A percentile compares a stretch with the other conserved stretches of the same genome.
These are phyloP conservation scores for Rhodotorula graminis DNA, from an alignment of 768 basidiomycete species.

Conservation along the genomic window DNA sequence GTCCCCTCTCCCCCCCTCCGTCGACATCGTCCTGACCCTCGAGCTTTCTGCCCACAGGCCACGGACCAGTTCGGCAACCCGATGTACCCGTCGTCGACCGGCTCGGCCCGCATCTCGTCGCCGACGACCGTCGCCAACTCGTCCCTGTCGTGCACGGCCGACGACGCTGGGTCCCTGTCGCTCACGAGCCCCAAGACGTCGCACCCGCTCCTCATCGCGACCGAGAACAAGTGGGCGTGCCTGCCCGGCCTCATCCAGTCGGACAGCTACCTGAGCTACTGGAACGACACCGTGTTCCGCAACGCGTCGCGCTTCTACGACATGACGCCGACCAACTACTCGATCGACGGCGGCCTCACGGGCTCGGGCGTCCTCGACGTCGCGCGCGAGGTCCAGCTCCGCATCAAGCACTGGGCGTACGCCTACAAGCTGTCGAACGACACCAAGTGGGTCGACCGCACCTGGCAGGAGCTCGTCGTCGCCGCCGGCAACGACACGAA, in stretches of 20 bases:
- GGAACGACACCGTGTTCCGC: slow-evolving; percentile 85
- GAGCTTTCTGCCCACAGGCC: slow-evolving; percentile 2
- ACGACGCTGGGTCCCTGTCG: slow-evolving; percentile 59
- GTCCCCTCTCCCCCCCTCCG: too few species aligned
- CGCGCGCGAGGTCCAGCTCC: slow-evolving; percentile 80
- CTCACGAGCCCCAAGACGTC: slow-evolving; percentile 66
- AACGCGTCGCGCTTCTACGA: slow-evolving; percentile 75
- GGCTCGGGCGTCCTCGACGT: slow-evolving; percentile 84
- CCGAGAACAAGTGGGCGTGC: slow-evolving; percentile 81
- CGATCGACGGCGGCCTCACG: slow-evolving; percentile 61
- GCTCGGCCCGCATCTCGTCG: slow-evolving; percentile 50
- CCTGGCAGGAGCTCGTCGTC: slow-evolving; percentile 76
- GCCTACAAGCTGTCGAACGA: slow-evolving; percentile 86
- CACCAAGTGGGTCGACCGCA: slow-evolving; percentile 81
- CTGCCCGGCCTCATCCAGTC: slow-evolving; percentile 68
- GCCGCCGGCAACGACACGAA: slow-evolving; percentile 65
- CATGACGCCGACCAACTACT: slow-evolving; percentile 58
- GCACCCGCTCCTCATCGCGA: slow-evolving; percentile 87
- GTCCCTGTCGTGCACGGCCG: slow-evolving; percentile 67
- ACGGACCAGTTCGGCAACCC: slow-evolving; percentile 41
- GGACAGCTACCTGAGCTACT: slow-evolving; percentile 77
- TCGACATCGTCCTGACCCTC: neutral
- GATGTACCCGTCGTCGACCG: slow-evolving; percentile 60
- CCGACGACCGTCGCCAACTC: slow-evolving; percentile 51
- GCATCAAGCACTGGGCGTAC: slow-evolving; percentile 80